Evolutionary conservation across 257 asterid species (phyloP).

Genomic region (Verbascum thapsus): DNA sequence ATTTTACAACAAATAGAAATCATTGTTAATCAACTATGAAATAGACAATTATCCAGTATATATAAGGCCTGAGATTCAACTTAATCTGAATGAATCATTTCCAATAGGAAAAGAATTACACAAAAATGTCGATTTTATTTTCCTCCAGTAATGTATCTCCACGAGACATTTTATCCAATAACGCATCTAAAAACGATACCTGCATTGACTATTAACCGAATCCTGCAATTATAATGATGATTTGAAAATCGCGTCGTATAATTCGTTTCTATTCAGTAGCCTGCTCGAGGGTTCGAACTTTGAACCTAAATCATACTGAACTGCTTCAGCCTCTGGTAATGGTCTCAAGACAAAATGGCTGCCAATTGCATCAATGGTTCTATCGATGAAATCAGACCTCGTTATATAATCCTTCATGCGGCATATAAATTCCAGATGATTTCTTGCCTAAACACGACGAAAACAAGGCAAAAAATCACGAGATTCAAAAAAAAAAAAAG

Average conservation of each 20-base stretch:
- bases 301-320: conserved; percentile 27
- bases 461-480: conserved; percentile 13
- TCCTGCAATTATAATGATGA: conserved; percentile 13
- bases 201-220: neutral
- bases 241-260: conserved; percentile 42
- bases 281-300: conserved; percentile 60
- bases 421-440: conserved; percentile 76
- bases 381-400: conserved; percentile 51
- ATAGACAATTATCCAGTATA: no score
- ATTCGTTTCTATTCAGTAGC: conserved; percentile 49
- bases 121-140: no score
- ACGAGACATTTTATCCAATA: no score
- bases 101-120: no score
- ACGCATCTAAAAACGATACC: neutral
- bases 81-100: no score
- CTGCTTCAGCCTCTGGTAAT: conserved; percentile 34
- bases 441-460: conserved; percentile 59
- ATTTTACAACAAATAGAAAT: no score
- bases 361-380: conserved; percentile 56
- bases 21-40: no score
- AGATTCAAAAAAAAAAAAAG: neutral
- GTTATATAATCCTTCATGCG: conserved; percentile 76
- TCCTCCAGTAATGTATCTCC: no score
- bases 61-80: no score
- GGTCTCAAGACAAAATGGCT: conserved; percentile 46